phyloP scores from a whole-genome alignment of 768 basidiomycete species.

The Vishniacozyma victoriae region DNA sequence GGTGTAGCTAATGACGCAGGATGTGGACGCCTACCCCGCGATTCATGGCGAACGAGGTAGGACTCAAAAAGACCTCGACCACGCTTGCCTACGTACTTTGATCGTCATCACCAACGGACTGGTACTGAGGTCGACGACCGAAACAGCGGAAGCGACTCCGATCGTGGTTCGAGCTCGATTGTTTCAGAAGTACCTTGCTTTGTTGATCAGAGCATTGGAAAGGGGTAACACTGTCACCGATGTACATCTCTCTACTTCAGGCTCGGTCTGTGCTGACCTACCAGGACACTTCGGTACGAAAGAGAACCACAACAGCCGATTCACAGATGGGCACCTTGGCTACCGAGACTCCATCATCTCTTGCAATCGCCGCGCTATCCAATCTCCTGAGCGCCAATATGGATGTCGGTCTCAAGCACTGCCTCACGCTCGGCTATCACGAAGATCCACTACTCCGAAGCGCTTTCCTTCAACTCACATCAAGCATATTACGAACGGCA shows the following conservation, averaged over 20 bases:
- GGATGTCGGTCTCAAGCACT: constrained; percentile 83
- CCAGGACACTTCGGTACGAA: no score
- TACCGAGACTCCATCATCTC: no score
- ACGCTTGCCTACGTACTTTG: constrained; percentile 64
- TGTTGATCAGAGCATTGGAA: constrained; percentile 49
- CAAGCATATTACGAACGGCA: constrained; percentile 71
- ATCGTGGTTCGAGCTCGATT: constrained; percentile 67
- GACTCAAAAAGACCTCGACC: constrained; percentile 58
- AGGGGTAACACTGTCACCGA: no score
- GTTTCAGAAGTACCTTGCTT: constrained; percentile 69
- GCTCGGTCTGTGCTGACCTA: no score
- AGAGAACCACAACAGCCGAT: no score
- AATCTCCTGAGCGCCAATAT: constrained; percentile 77
- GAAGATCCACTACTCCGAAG: constrained; percentile 62
- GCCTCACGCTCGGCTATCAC: constrained; percentile 71
- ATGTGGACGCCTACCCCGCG: constrained; percentile 2
- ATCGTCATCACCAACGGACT: constrained; percentile 72
- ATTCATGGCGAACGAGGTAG: constrained; percentile 3
- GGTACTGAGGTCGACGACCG: constrained; percentile 59
- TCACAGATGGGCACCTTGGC: no score
- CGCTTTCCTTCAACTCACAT: constrained; percentile 80
- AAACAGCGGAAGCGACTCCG: constrained; percentile 54
- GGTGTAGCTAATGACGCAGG: constrained; percentile 2
- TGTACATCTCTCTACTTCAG: no score
- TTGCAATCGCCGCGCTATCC: constrained; percentile 72